These are phyloP conservation scores for Durusdinium trenchii DNA, from an alignment of 73 alveolate species.

Conservation along the genomic window DNA sequence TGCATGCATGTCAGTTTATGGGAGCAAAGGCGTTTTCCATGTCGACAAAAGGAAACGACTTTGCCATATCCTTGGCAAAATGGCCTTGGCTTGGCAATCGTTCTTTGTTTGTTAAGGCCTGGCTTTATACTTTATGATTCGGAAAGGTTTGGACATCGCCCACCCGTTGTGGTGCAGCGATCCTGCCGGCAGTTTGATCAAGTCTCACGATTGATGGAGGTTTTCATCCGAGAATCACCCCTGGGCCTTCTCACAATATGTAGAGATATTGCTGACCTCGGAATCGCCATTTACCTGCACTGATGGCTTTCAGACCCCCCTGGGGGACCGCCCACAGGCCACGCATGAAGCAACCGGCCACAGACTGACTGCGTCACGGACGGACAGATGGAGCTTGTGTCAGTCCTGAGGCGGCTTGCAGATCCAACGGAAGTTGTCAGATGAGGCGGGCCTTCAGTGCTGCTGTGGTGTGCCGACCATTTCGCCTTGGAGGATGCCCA, in stretches of 20 bases:
- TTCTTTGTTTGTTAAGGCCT: background rate
- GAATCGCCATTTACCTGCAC: no score
- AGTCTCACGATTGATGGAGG: background rate
- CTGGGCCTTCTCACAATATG: no score
- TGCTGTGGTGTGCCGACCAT: background rate
- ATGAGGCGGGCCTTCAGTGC: background rate
- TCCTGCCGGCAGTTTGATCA: background rate
- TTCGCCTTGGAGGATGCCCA: background rate
- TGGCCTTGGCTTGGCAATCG: background rate
- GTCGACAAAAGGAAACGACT: background rate
- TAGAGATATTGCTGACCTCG: no score
- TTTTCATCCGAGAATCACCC: background rate
- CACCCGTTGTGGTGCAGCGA: no score
- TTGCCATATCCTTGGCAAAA: background rate
- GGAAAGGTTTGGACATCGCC: background rate
- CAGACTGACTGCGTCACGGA: no score
- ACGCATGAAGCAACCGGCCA: no score
- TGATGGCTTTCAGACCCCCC: no score
- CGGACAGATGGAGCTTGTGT: no score
- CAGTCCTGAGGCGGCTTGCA: background rate
- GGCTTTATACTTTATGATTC: background rate
- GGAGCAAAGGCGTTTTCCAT: background rate
- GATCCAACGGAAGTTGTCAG: slow-evolving; percentile 7
- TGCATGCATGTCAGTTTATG: background rate
- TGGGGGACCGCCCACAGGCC: no score